A percentile compares a stretch with the other conserved stretches of the same genome.
Evolutionary conservation across 805 yeast species (phyloP).

Genomic region (Candida dajiaensis): DNA sequence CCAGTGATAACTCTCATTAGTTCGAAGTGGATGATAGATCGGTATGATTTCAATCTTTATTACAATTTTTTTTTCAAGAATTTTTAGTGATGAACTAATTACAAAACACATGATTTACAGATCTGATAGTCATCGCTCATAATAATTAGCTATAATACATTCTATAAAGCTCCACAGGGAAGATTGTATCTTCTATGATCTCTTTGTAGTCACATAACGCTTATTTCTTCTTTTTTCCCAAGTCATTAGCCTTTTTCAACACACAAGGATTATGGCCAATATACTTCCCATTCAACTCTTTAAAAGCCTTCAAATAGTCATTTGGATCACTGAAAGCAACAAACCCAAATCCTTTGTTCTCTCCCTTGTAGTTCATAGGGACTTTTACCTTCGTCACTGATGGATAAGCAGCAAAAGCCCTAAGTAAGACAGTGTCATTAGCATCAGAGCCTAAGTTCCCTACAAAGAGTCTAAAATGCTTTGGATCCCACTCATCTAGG

Average conservation of each 20-base stretch:
- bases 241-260: slow-evolving; percentile 51
- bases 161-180: neutral
- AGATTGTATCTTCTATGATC: too few species aligned
- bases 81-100: neutral
- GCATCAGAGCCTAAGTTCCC: slow-evolving; percentile 72
- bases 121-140: neutral
- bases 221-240: slow-evolving; percentile 25
- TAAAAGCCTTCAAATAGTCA: slow-evolving; percentile 66
- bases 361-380: slow-evolving; percentile 42
- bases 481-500: slow-evolving; percentile 60
- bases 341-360: slow-evolving; percentile 64
- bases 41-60: too few species aligned
- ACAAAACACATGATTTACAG: neutral
- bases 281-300: slow-evolving; percentile 71
- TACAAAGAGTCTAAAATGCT: slow-evolving; percentile 65
- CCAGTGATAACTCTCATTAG: neutral
- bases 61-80: neutral
- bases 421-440: slow-evolving; percentile 46
- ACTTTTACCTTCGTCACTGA: slow-evolving; percentile 55
- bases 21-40: too few species aligned
- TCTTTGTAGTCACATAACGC: neutral
- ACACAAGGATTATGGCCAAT: slow-evolving; percentile 71
- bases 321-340: slow-evolving; percentile 60
- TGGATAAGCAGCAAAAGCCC: slow-evolving; percentile 47
- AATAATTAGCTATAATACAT: neutral